phyloP scores from a whole-genome alignment of 768 basidiomycete species.

The Polyporus arcularius region DNA sequence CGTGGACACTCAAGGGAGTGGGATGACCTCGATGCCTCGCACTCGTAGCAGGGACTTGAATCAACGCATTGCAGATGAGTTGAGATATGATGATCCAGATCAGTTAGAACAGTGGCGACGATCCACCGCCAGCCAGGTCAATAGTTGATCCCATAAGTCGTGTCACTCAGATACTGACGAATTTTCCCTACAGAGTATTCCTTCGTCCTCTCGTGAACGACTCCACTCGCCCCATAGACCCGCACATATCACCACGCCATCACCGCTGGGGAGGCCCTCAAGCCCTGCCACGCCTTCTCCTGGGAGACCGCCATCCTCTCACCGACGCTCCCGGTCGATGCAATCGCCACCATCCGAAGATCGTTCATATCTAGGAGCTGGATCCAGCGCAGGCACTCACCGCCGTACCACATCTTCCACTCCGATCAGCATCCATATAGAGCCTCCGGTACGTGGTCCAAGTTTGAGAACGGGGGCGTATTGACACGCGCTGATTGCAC shows the following conservation, averaged over 20 bases:
- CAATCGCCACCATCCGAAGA: slow-evolving; percentile 13
- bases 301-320: not conserved
- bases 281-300: slow-evolving; percentile 1
- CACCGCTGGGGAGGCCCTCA: slow-evolving; percentile 12
- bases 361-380: slow-evolving; percentile 11
- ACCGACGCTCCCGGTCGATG: slow-evolving; percentile 16
- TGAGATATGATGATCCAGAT: slow-evolving; percentile 25
- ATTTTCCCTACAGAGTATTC: slow-evolving; percentile 4
- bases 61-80: slow-evolving; percentile 20
- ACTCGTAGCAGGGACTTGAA: slow-evolving; percentile 9
- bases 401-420: slow-evolving; percentile 13
- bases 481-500: not conserved
- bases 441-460: slow-evolving; percentile 26
- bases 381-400: slow-evolving; percentile 4
- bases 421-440: slow-evolving; percentile 22
- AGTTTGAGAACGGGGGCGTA: not conserved
- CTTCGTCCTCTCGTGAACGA: slow-evolving; percentile 12
- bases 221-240: slow-evolving; percentile 11
- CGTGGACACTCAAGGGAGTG: not conserved
- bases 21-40: slow-evolving; percentile 1
- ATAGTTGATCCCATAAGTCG: not conserved
- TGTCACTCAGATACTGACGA: not conserved
- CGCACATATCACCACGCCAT: slow-evolving; percentile 11
- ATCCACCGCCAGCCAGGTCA: slow-evolving; percentile 18
- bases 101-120: slow-evolving; percentile 22